Conservation (phyloP, 352 stramenopile genomes). For the Globisporangium viniferum region DNA sequence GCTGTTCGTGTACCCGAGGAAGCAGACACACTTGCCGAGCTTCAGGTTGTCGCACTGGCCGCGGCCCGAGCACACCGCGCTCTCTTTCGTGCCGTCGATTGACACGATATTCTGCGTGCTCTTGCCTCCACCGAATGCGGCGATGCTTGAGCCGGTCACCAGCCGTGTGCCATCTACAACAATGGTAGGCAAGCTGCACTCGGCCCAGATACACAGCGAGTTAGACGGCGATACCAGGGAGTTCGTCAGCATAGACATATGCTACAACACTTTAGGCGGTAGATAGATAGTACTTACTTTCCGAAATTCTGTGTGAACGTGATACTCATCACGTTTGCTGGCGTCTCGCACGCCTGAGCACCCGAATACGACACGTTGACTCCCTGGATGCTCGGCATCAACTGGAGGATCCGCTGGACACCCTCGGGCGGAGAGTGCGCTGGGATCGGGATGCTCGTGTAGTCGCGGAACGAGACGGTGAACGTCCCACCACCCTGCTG, state of each 20-base stretch:
- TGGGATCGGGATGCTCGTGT: constrained; percentile 59
- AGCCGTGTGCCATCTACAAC: constrained; percentile 34
- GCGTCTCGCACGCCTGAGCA: constrained; percentile 57
- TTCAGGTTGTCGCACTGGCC: constrained; percentile 56
- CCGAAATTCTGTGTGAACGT: constrained; percentile 83
- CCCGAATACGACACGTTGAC: constrained; percentile 52
- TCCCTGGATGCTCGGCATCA: constrained; percentile 52
- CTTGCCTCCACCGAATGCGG: constrained; percentile 17
- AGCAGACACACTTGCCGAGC: constrained; percentile 61
- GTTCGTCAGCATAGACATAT: not conserved
- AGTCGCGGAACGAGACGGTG: constrained; percentile 58
- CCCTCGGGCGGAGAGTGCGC: constrained; percentile 30
- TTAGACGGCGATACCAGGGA: not conserved
- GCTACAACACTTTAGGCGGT: not conserved
- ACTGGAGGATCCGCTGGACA: constrained; percentile 36
- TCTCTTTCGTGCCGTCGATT: constrained; percentile 66
- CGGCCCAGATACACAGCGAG: constrained; percentile 5
- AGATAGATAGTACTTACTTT: constrained; percentile 41
- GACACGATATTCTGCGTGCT: constrained; percentile 33
- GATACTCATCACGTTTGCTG: constrained; percentile 57
- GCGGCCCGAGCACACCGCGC: constrained; percentile 58
- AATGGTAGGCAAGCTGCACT: constrained; percentile 52
- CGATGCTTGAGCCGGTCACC: constrained; percentile 31
- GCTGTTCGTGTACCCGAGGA: constrained; percentile 65
- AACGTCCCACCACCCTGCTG: constrained; percentile 46